Percentiles rank a stretch among this genome's conserved stretches.
Conservation (phyloP, 345 rosid genomes). For the Citrus reticulata region DNA sequence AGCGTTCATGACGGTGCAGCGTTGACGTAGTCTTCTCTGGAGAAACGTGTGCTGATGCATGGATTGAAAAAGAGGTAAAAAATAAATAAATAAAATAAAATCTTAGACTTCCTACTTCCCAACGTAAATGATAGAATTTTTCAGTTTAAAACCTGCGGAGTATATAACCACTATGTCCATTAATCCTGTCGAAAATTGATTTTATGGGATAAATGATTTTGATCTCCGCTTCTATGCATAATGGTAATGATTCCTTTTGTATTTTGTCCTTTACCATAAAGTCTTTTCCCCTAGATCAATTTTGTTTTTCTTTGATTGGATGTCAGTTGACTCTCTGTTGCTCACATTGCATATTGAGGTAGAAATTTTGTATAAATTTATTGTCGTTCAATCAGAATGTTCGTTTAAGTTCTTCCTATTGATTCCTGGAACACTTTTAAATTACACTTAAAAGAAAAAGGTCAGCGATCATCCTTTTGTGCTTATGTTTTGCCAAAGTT, state of each 20-base stretch:
- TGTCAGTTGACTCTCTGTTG: too few relatives aligned
- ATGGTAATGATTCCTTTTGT: not conserved
- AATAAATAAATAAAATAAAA: not conserved
- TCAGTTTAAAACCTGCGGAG: not conserved
- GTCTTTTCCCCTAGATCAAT: not conserved
- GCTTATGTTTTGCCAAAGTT: too few relatives aligned
- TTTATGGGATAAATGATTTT: not conserved
- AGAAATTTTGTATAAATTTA: too few relatives aligned
- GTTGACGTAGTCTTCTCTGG: conserved; percentile 74
- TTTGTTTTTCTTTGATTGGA: too few relatives aligned
- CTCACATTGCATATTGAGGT: too few relatives aligned
- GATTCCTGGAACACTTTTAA: too few relatives aligned
- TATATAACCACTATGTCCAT: not conserved
- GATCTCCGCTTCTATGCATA: not conserved
- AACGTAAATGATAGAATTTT: not conserved
- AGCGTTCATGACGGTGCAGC: conserved; percentile 41
- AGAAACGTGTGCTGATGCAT: conserved; percentile 85
- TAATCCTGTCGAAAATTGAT: not conserved
- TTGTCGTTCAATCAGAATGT: too few relatives aligned
- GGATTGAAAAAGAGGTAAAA: conserved; percentile 90
- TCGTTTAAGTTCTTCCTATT: too few relatives aligned
- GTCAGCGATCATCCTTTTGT: too few relatives aligned
- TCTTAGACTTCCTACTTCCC: not conserved
- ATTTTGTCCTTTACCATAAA: not conserved
- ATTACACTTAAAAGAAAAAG: too few relatives aligned